Conservation (phyloP, 177 flowering plant species). For the Telopea speciosissima region DNA sequence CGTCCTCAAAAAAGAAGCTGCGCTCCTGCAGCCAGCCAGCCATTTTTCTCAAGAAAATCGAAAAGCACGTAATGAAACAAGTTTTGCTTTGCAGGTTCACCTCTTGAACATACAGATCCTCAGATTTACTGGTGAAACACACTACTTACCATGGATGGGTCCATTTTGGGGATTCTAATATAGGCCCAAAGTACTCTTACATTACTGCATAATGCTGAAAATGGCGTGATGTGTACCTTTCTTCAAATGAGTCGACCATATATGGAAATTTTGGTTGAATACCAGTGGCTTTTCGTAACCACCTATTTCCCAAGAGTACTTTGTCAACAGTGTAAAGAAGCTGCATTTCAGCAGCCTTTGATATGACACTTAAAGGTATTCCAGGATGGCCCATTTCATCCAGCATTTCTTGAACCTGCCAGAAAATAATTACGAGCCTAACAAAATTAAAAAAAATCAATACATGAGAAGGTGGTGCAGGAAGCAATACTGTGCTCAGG, state of each 20-base stretch:
- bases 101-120: not conserved
- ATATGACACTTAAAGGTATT: slow-evolving; percentile 77
- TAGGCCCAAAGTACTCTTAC: not conserved
- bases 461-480: not conserved
- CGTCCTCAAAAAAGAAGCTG: slow-evolving; percentile 55
- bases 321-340: slow-evolving; percentile 73
- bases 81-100: not conserved
- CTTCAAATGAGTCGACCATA: slow-evolving; percentile 85
- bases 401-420: slow-evolving; percentile 78
- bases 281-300: slow-evolving; percentile 88
- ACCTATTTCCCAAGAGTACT: slow-evolving; percentile 81
- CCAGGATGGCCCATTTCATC: slow-evolving; percentile 84
- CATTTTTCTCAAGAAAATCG: not conserved
- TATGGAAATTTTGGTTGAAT: slow-evolving; percentile 95
- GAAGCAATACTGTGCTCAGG: not conserved
- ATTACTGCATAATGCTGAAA: not conserved
- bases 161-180: not conserved
- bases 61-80: not conserved
- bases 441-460: not conserved
- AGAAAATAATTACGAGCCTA: slow-evolving; percentile 5
- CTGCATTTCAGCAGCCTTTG: slow-evolving; percentile 89
- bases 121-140: too few species aligned
- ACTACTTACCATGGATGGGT: too few species aligned
- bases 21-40: slow-evolving; percentile 59
- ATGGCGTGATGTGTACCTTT: slow-evolving; percentile 47